Base-by-base conservation (phyloP, 2,329 filamentous ascomycete species). In the Hymenoscyphus fraxineus region DNA sequence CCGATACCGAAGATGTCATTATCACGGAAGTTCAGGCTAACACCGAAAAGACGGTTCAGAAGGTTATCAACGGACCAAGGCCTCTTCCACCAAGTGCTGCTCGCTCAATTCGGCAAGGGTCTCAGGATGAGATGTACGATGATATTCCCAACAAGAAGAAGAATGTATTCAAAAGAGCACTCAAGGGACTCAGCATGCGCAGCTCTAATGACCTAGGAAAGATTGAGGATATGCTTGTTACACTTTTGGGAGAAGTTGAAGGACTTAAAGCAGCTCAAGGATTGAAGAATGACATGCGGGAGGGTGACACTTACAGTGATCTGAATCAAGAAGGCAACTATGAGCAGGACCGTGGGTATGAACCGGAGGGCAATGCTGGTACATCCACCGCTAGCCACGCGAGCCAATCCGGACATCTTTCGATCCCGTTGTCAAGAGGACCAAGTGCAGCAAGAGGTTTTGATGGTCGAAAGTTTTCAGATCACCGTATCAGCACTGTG, bases 161-260 rank as follows among this genome's bases (percentile, higher is more conserved):
- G 78, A 97, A 92, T 74, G 85, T 99, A n/a, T 95, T 98, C 80
- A 91, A 90, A 72, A 88, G 94, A 67, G 95, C 95, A n/a, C 82
- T 99, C 59, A 94, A 96, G 75, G 93, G 93, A 2, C 81, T 99
- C 59, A 92, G 92, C 71, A 85, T 90, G 74, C 96, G 95, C 80
- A 94, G 92, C 60, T 88, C 90, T 7, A 94, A 90, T 72, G 95
- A 99, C 71, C 84, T 97, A 60, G 86, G 88, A 68, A 90, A 92
- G 71, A 97, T 97, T 67, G 92, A 95, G 76, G 90, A 92, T 66
- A 94, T 95, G 90, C 84, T 99, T 40, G 91, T 95, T 76, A 93
- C 97, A 74, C 84, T 99, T 27, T 85, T 99, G 22, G 90, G 88
- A 60, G 95, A 99, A 75, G 93, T 99, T 6, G 94, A 98, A 75